Base-by-base conservation (phyloP, 768 basidiomycete species). In the Xerocomus brunneocitrinus region DNA sequence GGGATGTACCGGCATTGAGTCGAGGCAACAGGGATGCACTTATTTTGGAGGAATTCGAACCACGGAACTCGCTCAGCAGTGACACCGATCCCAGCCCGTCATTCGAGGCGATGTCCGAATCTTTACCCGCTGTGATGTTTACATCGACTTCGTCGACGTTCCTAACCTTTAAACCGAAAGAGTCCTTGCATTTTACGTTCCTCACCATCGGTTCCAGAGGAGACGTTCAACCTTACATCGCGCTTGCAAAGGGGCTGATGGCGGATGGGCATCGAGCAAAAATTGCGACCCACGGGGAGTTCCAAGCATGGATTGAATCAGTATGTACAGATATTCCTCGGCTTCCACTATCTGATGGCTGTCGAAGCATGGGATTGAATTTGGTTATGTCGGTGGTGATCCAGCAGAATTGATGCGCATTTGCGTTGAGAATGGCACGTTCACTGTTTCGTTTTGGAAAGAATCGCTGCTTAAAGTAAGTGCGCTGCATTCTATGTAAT, bases 161-260 rank as follows among this genome's bases (percentile, higher is more conserved):
- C 74, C 73, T 99, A 58, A 95, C 93, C 6, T 99, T 99, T 76
- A 95, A 93, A 69, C 97, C 95, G 2, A 79, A 81, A 62, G 80
- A 89, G 60, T 75, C 89, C 2, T 71, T 99, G 55, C 87, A 84
- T 61, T 91, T 99, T 64, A 98, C 97, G 0, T 93, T 95, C 72
- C 72, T 98, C 57, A 98, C 95, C 1, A 97, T 99, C 60, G 95
- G 95, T 6, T 94, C 92, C 22, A 81, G 95, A 47, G 95, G 95
- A 48, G 95, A 99, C 67, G 97, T 98, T 8, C 95, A 99, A 69
- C 95, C 95, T 10, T 99, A 98, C 66, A 98, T 99, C 61, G 87
- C 97, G 2, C 77, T 99, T 8, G 90, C 91, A 24, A 97, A 95
- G 69, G 95, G 93, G 0, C 72, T 95, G 25, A 85, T 91, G 71